Conservation (phyloP, 139 green algal genomes). For the Nannochloris sp. region DNA sequence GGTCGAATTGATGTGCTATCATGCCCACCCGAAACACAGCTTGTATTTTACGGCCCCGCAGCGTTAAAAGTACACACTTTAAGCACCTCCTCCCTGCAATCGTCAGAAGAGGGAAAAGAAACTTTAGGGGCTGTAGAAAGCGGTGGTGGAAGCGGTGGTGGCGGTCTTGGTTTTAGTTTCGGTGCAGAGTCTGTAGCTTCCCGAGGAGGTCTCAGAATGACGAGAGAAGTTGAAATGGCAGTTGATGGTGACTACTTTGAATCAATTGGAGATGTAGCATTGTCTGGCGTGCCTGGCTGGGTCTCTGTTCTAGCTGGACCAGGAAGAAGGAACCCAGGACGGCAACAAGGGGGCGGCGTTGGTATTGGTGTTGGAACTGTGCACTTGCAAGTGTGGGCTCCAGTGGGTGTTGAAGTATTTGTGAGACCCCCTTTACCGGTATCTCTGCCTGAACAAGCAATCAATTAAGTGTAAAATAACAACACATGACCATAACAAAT, state of each 20-base stretch:
- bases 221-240: conserved; percentile 51
- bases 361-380: not conserved
- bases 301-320: conserved; percentile 19
- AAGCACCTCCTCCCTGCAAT: not conserved
- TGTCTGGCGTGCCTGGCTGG: conserved; percentile 60
- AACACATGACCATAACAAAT: too few relatives aligned
- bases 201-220: conserved; percentile 36
- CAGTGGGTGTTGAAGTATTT: conserved; percentile 82
- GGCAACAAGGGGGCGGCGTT: not conserved
- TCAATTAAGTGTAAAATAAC: too few relatives aligned
- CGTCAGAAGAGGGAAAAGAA: not conserved
- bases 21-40: conserved; percentile 27
- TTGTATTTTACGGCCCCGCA: conserved; percentile 60
- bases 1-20: conserved; percentile 62
- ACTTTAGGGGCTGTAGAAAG: not conserved
- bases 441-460: too few relatives aligned
- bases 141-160: not conserved
- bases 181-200: conserved; percentile 32
- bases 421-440: conserved; percentile 65
- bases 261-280: not conserved
- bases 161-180: conserved; percentile 7
- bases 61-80: conserved; percentile 25
- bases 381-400: conserved; percentile 59
- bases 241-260: too few relatives aligned
- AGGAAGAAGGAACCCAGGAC: not conserved